Base-by-base conservation (phyloP, 257 asterid genomes). In the Gynochthodes officinalis region DNA sequence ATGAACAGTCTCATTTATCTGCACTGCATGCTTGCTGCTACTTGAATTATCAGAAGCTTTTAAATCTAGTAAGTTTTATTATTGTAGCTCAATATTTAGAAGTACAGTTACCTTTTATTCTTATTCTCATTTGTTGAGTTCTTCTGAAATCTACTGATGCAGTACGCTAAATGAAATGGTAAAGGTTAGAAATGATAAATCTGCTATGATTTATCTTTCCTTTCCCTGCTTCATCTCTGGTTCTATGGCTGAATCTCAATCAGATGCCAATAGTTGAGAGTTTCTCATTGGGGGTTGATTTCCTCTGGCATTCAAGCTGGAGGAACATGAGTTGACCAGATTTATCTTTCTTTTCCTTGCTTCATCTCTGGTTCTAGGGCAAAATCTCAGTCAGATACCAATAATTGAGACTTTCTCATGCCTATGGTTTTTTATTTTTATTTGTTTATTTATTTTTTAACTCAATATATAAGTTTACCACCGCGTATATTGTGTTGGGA, bases 221-320 rank as follows among this genome's bases (percentile, higher is more conserved):
- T 55, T 55, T 27, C 14, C 32, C 25, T 72, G 28, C 23, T 66
- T 69, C 50, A 58, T 30, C 25, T 70, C 35, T 70, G 42, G 19
- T 69, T 48, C 53, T 48, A 48, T 9, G 4, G 57, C 25, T 18
- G 25, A 50, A 50, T 50, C 25, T 19, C 9, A 60, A 27, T 30
- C 43, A 32, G 42, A 39, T 11, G 15, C 55, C 27, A 53, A 15
- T 64, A 23, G 23, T 39, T 70, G 42, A 60, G 12, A 69, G 28
- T n/a, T 53, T 2, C 48, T 42, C 48, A 10, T 64, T 16, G 48
- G 30, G 18, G 1, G 23, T 21, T 49, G 16, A 49, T 4, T 49
- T 49, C 55, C 15, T n/a, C 28, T 5, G 28, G 21, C 48, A 42
- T 27, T 32, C 5, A 7, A 21, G 52, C 30, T 32, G 61, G 44